These are phyloP conservation scores for Amaranthus cruentus DNA, from an alignment of 148 eudicot genomes.

Conservation along the genomic window DNA sequence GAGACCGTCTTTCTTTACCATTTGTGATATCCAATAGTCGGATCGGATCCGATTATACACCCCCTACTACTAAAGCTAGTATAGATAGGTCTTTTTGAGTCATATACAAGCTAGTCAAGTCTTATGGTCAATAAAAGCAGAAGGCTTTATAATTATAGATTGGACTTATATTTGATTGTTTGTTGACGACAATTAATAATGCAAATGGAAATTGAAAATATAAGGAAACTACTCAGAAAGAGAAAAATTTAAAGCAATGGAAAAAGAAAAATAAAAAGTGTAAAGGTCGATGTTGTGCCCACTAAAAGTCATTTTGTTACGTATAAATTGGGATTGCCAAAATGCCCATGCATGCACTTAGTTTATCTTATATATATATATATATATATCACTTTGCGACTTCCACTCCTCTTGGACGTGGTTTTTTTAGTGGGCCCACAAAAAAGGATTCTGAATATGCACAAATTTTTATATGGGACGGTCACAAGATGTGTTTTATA, in stretches of 20 bases:
- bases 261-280: conserved; percentile 5
- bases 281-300: conserved; percentile 12
- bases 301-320: conserved; percentile 10
- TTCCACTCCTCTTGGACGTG: background rate
- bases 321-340: conserved; percentile 9
- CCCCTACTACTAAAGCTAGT: no score
- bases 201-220: no score
- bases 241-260: background rate
- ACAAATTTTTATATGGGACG: no score
- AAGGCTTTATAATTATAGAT: background rate
- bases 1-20: no score
- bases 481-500: no score
- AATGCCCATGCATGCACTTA: conserved; percentile 17
- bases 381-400: background rate
- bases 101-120: background rate
- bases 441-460: no score
- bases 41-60: background rate
- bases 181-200: conserved; percentile 20
- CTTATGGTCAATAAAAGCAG: background rate
- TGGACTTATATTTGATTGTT: conserved; percentile 14
- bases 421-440: background rate
- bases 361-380: background rate
- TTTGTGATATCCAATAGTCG: no score
- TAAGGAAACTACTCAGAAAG: conserved; percentile 13
- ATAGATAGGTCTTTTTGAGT: background rate